Base-by-base conservation (phyloP, 2,329 filamentous ascomycete genomes). In the Chaetomium olivaceum region DNA sequence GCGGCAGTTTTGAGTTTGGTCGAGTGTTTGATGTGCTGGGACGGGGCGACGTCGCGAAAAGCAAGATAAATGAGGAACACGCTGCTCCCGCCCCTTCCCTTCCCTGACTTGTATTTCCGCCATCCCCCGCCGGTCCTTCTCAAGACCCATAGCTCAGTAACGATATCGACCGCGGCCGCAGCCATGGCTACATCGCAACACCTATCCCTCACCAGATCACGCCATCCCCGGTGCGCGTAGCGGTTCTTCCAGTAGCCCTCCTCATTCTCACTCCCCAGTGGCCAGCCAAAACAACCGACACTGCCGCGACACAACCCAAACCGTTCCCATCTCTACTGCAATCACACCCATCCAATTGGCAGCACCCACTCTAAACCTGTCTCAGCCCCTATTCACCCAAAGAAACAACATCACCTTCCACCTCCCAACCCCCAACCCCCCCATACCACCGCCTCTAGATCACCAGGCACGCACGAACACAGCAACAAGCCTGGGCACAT, bases 201-300 rank as follows among this genome's bases (percentile, higher is more conserved):
- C 36, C 12, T 4, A 29, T 39, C 57, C 21, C 56, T 51, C 1
- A 71, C 21, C 36, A 69, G 58, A 25, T 36, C 25, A 25, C 46
- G 36, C 46, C 64, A 66, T 11, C 65, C 29, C 4, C 50, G 57
- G 39, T 74, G 71, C 23, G 72, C 70, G 25, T 74, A 71, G 5
- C 55, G 61, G 27, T 72, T 71, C 12, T 50, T 52, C 8, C 71
- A 63, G 3, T 67, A 80, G 8, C 33, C 8, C 33, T 36, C 11
- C 33, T 9, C 33, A n/a, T 1, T 12, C 33, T 12, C 33, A 12
- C 25, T 80, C 79, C 69, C 84, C 1, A 91, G 70, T 0, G 88
- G 88, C 87, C 87, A 91, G 3, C 89, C 88, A 73, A 91, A 91
- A 73, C 88, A 91, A 14, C 84, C 86, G 0, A 82, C 78, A 14